Evolutionary conservation across 2,329 filamentous ascomycete species (phyloP), one percentile per base, ranked within the genome.

Genomic region (Amauroascus niger): DNA sequence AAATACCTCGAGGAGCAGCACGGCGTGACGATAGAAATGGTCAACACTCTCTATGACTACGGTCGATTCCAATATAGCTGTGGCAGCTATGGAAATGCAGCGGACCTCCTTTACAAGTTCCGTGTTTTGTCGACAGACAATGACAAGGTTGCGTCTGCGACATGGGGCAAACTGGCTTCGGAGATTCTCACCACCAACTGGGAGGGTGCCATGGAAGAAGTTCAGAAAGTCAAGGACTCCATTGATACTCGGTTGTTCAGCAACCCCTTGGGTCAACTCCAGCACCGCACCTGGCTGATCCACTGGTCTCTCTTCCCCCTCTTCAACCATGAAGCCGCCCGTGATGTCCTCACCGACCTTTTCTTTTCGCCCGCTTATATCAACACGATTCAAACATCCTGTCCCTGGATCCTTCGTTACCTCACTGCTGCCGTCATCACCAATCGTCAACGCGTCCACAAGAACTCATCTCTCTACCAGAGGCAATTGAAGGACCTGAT

Each of bases 301-400:
- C 93, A 98, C 86, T 98, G 93, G 90, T 84, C 88, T 44, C 84
- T 98, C 58, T 98, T 97, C 82, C 91, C 93, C 58, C 90, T 96
- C 76, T 98, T 97, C 82, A 97, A 98, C 82, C 85, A 88, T 76
- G 91, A 97, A 66, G 79, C 83, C 61, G 88, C 88, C 55, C 88
- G 91, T 66, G 93, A 98, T 68, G 81, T 82, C 63, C 81, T 98
- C 64, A 88, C 93, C 67, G 93, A 98, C 64, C 83, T 97, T 70
- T 93, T 96, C 80, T 97, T 98, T 81, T 94, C 87, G 60, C 87
- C 90, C 60, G 81, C 88, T 64, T 98, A 88, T 79, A 98, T 98
- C 82, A 98, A 97, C 82, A 97, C 91, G 64, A 96, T 98, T 71
- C 93, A 98, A 80, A 96, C 93, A 56, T 86, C 84, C 65, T 96